These are phyloP conservation scores for Tillandsia leiboldiana DNA, from an alignment of 176 grass and related monocot species.

Conservation along the genomic window DNA sequence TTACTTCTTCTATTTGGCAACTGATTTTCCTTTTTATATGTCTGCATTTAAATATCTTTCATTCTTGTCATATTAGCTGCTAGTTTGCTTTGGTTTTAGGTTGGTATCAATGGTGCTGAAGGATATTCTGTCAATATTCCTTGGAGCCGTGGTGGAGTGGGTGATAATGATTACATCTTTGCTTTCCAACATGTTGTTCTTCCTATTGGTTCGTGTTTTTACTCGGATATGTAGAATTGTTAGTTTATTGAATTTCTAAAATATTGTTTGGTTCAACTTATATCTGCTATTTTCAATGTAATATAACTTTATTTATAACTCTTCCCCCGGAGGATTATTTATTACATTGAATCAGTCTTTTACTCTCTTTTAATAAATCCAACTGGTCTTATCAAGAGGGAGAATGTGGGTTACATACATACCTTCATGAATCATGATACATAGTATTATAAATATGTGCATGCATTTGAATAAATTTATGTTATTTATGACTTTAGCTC, in stretches of 20 bases:
- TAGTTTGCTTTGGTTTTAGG: slow-evolving; percentile 35
- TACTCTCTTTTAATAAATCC: not conserved
- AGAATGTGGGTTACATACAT: not conserved
- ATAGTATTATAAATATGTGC: no score
- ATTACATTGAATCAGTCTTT: not conserved
- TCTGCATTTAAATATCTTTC: not conserved
- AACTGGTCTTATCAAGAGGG: not conserved
- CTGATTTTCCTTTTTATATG: no score
- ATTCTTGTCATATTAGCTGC: slow-evolving; percentile 16
- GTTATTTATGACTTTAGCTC: no score
- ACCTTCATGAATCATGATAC: no score
- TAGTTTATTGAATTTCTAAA: slow-evolving; percentile 4
- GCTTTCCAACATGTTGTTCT: slow-evolving; percentile 80
- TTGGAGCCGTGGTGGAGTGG: slow-evolving; percentile 84
- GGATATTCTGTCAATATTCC: slow-evolving; percentile 97
- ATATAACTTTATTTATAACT: not conserved
- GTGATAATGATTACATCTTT: slow-evolving; percentile 90
- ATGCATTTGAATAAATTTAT: no score
- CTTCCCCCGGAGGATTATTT: no score
- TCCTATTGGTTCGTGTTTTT: slow-evolving; percentile 60
- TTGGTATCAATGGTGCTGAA: slow-evolving; percentile 57
- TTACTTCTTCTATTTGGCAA: no score
- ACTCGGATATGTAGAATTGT: slow-evolving; percentile 8
- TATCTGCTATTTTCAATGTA: not conserved
- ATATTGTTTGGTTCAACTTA: not conserved